phyloP scores from a whole-genome alignment of 2,329 filamentous ascomycete species.

The Fusarium penzigii region DNA sequence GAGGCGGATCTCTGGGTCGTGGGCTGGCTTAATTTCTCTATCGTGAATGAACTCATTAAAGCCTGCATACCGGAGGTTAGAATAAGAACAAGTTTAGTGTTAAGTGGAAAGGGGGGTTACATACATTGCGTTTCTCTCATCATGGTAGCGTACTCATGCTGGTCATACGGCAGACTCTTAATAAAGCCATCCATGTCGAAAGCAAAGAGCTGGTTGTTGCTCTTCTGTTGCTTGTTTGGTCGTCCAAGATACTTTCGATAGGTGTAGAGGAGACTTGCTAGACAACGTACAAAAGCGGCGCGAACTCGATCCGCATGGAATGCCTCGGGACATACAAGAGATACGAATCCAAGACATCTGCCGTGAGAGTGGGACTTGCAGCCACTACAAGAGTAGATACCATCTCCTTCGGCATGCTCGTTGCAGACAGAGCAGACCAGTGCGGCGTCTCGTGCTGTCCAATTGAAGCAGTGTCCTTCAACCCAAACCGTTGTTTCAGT shows the following conservation, averaged over 20 bases:
- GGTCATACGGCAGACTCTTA: constrained; percentile 64
- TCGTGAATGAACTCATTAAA: constrained; percentile 88
- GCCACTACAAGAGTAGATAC: constrained; percentile 71
- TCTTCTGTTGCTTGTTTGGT: constrained; percentile 61
- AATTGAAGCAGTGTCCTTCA: constrained; percentile 79
- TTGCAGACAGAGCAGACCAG: constrained; percentile 74
- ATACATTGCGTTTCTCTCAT: constrained; percentile 68
- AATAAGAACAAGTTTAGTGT: neutral
- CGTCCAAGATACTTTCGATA: constrained; percentile 65
- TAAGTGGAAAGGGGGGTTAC: constrained; percentile 15
- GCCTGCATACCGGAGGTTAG: constrained; percentile 22
- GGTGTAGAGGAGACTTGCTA: constrained; percentile 66
- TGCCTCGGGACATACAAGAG: constrained; percentile 63
- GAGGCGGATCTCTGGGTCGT: constrained; percentile 68
- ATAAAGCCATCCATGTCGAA: constrained; percentile 69
- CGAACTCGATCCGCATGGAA: constrained; percentile 64
- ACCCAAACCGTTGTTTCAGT: constrained; percentile 82
- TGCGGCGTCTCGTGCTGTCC: constrained; percentile 58
- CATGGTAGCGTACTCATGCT: constrained; percentile 65
- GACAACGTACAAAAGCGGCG: constrained; percentile 64
- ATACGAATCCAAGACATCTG: constrained; percentile 62
- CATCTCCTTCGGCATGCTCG: constrained; percentile 70
- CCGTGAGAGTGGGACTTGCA: constrained; percentile 61
- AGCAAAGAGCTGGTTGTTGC: constrained; percentile 58
- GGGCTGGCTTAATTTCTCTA: constrained; percentile 65